phyloP scores from a whole-genome alignment of 148 eudicot species.

The Diospyros kaki region DNA sequence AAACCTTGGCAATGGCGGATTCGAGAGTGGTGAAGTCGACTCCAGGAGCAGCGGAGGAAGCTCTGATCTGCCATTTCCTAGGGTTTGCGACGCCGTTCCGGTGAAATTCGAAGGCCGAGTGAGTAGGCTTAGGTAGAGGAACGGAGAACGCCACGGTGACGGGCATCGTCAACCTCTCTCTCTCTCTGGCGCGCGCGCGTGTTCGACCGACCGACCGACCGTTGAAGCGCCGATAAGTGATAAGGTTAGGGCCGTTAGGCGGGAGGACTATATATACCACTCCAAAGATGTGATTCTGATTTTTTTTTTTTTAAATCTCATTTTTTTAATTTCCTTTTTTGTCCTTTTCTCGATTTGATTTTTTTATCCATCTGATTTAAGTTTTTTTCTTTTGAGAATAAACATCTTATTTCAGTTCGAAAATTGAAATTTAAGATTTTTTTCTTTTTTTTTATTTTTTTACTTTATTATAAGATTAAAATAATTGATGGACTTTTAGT shows the following conservation, averaged over 20 bases:
- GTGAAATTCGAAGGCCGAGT: conserved; percentile 8
- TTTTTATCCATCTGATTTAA: too few relatives aligned
- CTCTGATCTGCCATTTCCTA: conserved; percentile 31
- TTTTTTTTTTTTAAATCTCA: too few relatives aligned
- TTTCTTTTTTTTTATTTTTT: too few relatives aligned
- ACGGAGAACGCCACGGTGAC: conserved; percentile 15
- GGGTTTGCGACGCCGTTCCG: conserved; percentile 10
- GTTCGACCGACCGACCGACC: neutral
- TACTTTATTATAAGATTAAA: too few relatives aligned
- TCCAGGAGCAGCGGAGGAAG: conserved; percentile 58
- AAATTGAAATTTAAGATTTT: too few relatives aligned
- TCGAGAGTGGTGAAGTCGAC: conserved; percentile 60
- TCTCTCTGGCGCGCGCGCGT: neutral
- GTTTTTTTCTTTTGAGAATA: too few relatives aligned
- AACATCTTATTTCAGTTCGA: too few relatives aligned
- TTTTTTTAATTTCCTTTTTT: too few relatives aligned
- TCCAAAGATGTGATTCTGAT: too few relatives aligned
- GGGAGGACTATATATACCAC: neutral
- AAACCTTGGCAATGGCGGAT: conserved; percentile 70
- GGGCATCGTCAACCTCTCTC: conserved; percentile 9
- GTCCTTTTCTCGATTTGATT: too few relatives aligned
- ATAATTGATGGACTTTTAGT: too few relatives aligned
- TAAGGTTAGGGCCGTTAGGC: conserved; percentile 26
- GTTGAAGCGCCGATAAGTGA: conserved; percentile 12
- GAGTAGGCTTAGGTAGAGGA: conserved; percentile 19